Evolutionary conservation across 768 basidiomycete species (phyloP).

Genomic region (Gelatoporia subvermispora): DNA sequence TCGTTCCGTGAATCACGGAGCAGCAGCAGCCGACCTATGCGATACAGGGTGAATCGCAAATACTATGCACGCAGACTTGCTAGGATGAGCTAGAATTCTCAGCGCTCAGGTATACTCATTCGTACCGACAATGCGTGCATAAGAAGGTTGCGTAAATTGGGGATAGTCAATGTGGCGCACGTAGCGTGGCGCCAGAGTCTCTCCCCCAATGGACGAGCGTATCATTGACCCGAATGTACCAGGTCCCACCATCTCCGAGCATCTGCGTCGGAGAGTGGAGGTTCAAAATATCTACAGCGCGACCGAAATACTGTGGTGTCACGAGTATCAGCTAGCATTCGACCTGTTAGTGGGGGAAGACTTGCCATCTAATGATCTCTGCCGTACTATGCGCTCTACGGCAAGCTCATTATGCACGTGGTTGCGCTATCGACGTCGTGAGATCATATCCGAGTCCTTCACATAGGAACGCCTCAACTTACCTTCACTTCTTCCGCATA

Average conservation of each 20-base stretch:
- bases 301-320: conserved; percentile 59
- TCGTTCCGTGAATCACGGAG: too few relatives aligned
- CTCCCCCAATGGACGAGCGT: not conserved
- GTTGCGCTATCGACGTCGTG: conserved; percentile 43
- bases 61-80: too few relatives aligned
- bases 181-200: too few relatives aligned
- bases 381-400: conserved; percentile 68
- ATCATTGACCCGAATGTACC: conserved; percentile 10
- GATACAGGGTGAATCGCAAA: too few relatives aligned
- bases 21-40: too few relatives aligned
- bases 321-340: not conserved
- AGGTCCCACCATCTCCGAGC: conserved; percentile 52
- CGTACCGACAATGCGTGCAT: too few relatives aligned
- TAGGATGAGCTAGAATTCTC: too few relatives aligned
- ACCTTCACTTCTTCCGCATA: conserved; percentile 75
- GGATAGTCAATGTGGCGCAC: not conserved
- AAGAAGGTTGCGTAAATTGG: too few relatives aligned
- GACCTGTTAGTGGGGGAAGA: not conserved
- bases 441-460: conserved; percentile 2
- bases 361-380: conserved; percentile 67
- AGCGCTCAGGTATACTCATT: too few relatives aligned
- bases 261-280: conserved; percentile 55
- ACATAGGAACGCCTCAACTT: conserved; percentile 12
- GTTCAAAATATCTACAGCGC: conserved; percentile 75
- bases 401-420: conserved; percentile 72